These are phyloP conservation scores for Cyclospora cayetanensis DNA, from an alignment of 169 alveolate species.

Conservation along the genomic window DNA sequence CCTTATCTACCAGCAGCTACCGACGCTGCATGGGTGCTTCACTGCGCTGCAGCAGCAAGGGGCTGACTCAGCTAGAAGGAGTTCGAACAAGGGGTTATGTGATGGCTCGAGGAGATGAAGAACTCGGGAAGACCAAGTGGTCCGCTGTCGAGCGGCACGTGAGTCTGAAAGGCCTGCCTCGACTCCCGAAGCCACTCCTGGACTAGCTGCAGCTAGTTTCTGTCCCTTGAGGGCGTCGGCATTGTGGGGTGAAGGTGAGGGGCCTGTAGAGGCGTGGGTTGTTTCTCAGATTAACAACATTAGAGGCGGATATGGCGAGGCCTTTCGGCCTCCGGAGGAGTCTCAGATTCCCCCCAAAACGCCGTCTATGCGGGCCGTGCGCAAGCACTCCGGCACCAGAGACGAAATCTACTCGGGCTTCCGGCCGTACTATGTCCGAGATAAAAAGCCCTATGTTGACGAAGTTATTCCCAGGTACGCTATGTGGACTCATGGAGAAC, in stretches of 20 bases:
- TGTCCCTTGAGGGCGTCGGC: neutral
- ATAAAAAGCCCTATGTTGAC: slow-evolving; percentile 52
- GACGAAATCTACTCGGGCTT: slow-evolving; percentile 60
- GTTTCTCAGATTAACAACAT: slow-evolving; percentile 45
- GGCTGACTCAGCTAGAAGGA: neutral
- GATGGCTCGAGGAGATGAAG: slow-evolving; percentile 22
- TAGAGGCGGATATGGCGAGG: slow-evolving; percentile 58
- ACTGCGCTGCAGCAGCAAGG: neutral
- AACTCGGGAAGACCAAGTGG: slow-evolving; percentile 60
- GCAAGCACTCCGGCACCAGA: slow-evolving; percentile 32
- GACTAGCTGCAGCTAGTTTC: neutral
- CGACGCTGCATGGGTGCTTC: neutral
- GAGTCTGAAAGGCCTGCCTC: neutral
- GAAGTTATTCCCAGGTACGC: slow-evolving; percentile 44
- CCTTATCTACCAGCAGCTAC: too few species aligned
- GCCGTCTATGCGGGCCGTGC: slow-evolving; percentile 15
- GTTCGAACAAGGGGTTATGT: neutral
- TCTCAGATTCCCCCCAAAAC: neutral
- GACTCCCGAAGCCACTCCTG: neutral
- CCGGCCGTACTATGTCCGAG: slow-evolving; percentile 52
- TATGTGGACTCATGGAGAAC: too few species aligned
- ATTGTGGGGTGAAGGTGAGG: slow-evolving; percentile 44
- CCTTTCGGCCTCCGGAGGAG: slow-evolving; percentile 50
- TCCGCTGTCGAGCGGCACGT: slow-evolving; percentile 46
- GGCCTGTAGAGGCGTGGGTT: slow-evolving; percentile 22